Percentiles rank a stretch among this genome's conserved stretches.
These are phyloP conservation scores for Cucumis hystrix DNA, from an alignment of 306 rosid genomes.

Conservation along the genomic window DNA sequence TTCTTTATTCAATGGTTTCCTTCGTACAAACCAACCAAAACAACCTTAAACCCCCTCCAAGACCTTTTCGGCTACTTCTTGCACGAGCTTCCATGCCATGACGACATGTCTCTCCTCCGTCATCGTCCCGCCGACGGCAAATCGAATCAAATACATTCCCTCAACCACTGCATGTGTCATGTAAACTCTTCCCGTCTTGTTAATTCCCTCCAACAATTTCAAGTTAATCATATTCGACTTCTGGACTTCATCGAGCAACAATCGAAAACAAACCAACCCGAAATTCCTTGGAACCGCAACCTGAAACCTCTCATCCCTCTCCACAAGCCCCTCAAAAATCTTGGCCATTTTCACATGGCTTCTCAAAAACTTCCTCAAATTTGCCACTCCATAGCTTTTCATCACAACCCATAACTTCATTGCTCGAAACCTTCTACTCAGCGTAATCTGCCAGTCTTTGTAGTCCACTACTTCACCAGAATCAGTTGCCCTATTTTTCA, in stretches of 20 bases:
- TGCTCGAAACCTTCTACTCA: slow-evolving; percentile 10
- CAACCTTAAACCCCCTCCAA: neutral
- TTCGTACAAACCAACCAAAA: too few species aligned
- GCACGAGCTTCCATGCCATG: slow-evolving; percentile 34
- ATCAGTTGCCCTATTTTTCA: slow-evolving; percentile 5
- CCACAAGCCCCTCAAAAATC: slow-evolving; percentile 15
- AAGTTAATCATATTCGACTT: neutral
- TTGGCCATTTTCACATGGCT: slow-evolving; percentile 17
- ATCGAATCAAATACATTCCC: slow-evolving; percentile 19
- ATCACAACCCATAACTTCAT: slow-evolving; percentile 18
- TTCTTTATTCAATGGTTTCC: too few species aligned
- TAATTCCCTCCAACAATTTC: slow-evolving; percentile 24
- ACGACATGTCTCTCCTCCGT: slow-evolving; percentile 32
- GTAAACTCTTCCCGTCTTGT: slow-evolving; percentile 16
- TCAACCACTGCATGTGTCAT: slow-evolving; percentile 29
- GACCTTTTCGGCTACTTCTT: slow-evolving; percentile 17
- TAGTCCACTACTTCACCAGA: slow-evolving; percentile 15
- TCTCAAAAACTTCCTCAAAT: slow-evolving; percentile 10
- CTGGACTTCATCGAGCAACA: neutral
- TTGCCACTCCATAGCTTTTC: slow-evolving; percentile 14
- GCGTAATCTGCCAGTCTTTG: slow-evolving; percentile 23
- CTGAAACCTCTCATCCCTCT: slow-evolving; percentile 13
- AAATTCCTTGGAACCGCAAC: slow-evolving; percentile 14
- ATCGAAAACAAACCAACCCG: slow-evolving; percentile 17
- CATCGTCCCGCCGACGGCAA: slow-evolving; percentile 29